Evolutionary conservation across 257 asterid genomes (phyloP).

Genomic region (Solanum chaucha): DNA sequence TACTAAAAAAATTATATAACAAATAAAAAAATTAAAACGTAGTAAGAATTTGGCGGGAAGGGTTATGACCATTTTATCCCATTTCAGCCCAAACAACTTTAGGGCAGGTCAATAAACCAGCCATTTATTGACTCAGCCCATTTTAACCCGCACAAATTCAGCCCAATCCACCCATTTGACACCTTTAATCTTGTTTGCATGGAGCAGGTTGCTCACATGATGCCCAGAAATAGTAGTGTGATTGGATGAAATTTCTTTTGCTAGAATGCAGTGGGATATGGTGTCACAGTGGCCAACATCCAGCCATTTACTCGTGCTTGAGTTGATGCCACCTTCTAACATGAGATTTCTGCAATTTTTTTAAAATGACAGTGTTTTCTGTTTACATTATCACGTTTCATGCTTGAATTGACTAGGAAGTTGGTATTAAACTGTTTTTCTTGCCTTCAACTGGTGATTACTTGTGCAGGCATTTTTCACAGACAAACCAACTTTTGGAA

Average conservation of each 20-base stretch:
- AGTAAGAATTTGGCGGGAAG: neutral
- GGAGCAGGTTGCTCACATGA: neutral
- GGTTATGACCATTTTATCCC: neutral
- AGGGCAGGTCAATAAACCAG: neutral
- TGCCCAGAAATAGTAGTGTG: neutral
- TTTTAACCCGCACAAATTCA: neutral
- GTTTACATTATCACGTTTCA: neutral
- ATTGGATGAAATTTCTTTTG: neutral
- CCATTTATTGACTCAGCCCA: neutral
- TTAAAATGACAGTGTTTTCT: neutral
- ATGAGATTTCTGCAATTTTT: neutral
- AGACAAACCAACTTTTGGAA: conserved; percentile 73
- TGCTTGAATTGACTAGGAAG: neutral
- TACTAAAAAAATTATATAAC: neutral
- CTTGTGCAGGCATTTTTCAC: conserved; percentile 72
- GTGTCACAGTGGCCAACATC: neutral
- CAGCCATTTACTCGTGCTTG: neutral
- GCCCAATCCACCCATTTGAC: neutral
- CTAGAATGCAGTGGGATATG: neutral
- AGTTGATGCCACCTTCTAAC: neutral
- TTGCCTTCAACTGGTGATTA: neutral
- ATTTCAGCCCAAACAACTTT: neutral
- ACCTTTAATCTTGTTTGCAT: neutral
- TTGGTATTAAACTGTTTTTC: neutral
- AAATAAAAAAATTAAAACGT: neutral